Base-by-base conservation (phyloP, 495 filamentous ascomycete genomes). In the Xylaria scruposa region DNA sequence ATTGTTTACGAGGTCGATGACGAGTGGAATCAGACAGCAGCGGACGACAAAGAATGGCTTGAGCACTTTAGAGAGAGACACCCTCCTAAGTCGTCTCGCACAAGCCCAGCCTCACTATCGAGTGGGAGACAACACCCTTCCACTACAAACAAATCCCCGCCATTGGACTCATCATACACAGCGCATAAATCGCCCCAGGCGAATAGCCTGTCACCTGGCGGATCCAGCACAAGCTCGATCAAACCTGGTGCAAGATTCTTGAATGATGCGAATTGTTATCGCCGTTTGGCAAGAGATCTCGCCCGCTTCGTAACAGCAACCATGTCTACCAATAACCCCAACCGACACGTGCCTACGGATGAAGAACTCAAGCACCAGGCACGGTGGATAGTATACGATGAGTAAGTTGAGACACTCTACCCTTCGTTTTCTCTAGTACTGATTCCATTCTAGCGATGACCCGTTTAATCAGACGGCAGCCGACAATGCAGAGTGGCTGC, bases 391-490 rank as follows among this genome's bases (percentile, higher is more conserved):
- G 74, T 88, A 4, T 89, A 87, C 56, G 85, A 88, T 68, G 85
- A 87, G 85, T 86, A 64, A 77, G 84, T 77, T 24, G 0, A 15
- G n/a, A 10, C 49, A 71, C 17, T 58, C n/a, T 21, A 38, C 7
- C 42, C 79, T 19, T 26, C 13, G 5, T 31, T 17, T 67, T 76
- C 71, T 86, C 66, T 83, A 82, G 66, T 78, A 38, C 73, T 26
- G 17, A 72, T 72, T 61, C 31, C 36, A 8, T 24, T 33, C 4
- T 68, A 86, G 85, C 70, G 89, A 90, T 76, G 91, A 93, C 75
- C 86, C 89, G 5, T 92, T 90, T 90, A 92, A 93, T 77, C 89
- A 91, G 79, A 93, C 91, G 0, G 89, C 90, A 15, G 91, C 91
- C 47, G 91, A 93, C 77, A 92, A 93, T 71, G 84, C 86, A 24